Percentiles rank a stretch among this genome's conserved stretches.
Evolutionary conservation across 306 rosid genomes (phyloP).

Genomic region (Corylus avellana): DNA sequence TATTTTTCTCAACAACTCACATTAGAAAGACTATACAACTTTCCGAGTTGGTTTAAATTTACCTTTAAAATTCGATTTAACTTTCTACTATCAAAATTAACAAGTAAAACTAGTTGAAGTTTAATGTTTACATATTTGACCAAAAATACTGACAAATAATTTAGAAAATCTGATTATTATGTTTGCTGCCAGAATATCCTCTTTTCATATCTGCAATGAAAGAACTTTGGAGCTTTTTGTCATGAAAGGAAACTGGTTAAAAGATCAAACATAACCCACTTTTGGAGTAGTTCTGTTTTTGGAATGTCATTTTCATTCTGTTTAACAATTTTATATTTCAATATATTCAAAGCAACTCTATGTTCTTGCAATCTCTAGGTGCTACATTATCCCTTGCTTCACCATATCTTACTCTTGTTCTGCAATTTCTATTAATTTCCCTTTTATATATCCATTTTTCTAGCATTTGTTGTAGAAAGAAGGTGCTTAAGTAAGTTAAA

Average conservation of each 20-base stretch:
- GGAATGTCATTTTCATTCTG: background rate
- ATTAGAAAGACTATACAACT: too few relatives aligned
- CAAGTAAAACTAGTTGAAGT: too few relatives aligned
- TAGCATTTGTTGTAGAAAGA: background rate
- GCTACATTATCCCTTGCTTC: slow-evolving; percentile 5
- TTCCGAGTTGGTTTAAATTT: too few relatives aligned
- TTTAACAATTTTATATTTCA: background rate
- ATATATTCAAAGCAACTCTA: slow-evolving; percentile 15
- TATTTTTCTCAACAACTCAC: too few relatives aligned
- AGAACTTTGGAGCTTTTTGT: background rate
- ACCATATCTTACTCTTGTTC: slow-evolving; percentile 10
- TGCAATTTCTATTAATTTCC: background rate
- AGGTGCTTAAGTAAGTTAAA: background rate
- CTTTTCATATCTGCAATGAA: background rate
- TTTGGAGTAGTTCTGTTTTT: background rate
- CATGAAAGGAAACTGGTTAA: background rate
- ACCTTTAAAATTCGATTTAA: too few relatives aligned
- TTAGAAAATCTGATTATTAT: too few relatives aligned
- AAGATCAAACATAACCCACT: background rate
- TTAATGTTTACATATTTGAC: too few relatives aligned
- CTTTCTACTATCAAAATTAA: too few relatives aligned
- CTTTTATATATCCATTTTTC: background rate
- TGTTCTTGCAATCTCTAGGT: slow-evolving; percentile 31
- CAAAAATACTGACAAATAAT: too few relatives aligned
- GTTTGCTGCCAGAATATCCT: too few relatives aligned